Evolutionary conservation across 768 basidiomycete genomes (phyloP).

Genomic region (Scleroderma bovista): DNA sequence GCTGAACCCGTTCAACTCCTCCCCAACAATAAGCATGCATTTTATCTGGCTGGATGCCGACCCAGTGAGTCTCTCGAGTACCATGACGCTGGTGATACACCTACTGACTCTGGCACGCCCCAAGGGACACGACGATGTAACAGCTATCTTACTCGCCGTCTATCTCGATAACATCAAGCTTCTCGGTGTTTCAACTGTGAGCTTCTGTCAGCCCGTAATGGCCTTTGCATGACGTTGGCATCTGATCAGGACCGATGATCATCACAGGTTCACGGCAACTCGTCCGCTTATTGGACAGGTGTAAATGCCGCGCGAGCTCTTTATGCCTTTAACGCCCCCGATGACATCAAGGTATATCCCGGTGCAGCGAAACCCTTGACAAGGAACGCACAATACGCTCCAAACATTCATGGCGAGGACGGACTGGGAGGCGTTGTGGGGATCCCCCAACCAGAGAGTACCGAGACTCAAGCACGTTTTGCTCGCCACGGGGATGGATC

Average conservation of each 20-base stretch:
- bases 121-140: constrained; percentile 88
- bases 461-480: constrained; percentile 46
- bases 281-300: constrained; percentile 52
- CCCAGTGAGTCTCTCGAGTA: constrained; percentile 40
- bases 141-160: constrained; percentile 72
- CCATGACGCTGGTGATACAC: not conserved
- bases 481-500: constrained; percentile 38
- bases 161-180: constrained; percentile 61
- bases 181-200: constrained; percentile 79
- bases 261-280: constrained; percentile 78
- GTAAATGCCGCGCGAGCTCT: constrained; percentile 76
- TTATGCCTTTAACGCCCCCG: constrained; percentile 63
- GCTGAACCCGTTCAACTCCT: not conserved
- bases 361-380: constrained; percentile 71
- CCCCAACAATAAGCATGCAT: constrained; percentile 6
- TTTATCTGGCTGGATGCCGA: constrained; percentile 61
- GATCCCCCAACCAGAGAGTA: constrained; percentile 46
- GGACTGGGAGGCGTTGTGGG: constrained; percentile 85
- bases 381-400: constrained; percentile 53
- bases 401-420: constrained; percentile 77
- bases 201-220: constrained; percentile 6
- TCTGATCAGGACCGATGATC: not conserved
- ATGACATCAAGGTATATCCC: constrained; percentile 53
- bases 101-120: constrained; percentile 1
- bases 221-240: too few relatives aligned